Evolutionary conservation across 257 asterid species (phyloP).

Genomic region (Solanum paucissectum): DNA sequence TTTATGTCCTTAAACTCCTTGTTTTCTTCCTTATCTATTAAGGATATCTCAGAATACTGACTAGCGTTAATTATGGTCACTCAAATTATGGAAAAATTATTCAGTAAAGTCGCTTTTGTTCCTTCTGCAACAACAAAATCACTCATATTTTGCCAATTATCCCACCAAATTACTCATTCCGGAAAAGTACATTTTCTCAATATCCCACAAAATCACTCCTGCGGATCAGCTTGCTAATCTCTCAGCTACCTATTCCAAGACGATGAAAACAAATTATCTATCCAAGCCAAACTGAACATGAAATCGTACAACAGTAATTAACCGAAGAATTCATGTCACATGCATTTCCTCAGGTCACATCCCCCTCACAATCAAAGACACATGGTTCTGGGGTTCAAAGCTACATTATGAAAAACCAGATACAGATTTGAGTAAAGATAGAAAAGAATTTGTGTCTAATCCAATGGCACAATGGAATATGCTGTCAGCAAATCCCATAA

Average conservation of each 20-base stretch:
- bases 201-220: background rate
- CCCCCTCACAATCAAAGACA: background rate
- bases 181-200: background rate
- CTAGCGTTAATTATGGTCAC: background rate
- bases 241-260: background rate
- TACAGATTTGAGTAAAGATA: background rate
- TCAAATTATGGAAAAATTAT: background rate
- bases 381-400: background rate
- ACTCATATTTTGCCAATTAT: background rate
- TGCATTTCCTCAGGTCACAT: background rate
- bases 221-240: background rate
- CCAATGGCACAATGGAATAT: background rate
- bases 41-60: background rate
- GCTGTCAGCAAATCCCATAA: background rate
- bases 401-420: background rate
- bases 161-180: background rate
- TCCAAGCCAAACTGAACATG: background rate
- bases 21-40: background rate
- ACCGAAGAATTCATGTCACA: background rate
- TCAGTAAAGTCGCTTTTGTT: background rate
- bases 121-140: background rate
- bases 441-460: background rate
- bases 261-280: background rate
- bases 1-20: background rate
- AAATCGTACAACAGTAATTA: background rate